Base-by-base conservation (phyloP, 164 flowering plant genomes). In the Aristolochia californica region DNA sequence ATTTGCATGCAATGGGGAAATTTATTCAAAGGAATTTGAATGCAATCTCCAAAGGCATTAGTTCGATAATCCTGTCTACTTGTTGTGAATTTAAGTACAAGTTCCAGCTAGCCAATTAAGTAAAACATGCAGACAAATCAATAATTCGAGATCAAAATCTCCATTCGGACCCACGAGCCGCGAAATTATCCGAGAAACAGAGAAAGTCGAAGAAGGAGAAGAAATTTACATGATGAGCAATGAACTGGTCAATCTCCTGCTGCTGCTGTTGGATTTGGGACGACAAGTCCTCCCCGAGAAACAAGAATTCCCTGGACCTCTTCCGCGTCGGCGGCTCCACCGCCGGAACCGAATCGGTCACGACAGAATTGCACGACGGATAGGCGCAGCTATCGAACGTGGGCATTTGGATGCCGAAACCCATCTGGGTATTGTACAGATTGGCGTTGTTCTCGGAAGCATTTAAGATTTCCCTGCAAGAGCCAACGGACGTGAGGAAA, bases 201-300 rank as follows among this genome's bases (percentile, higher is more conserved):
- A 9, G 27, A 56, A 28, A 1, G 21, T n/a, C n/a, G 15, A 20
- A 0, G 21, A 18, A 18, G 23, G 16, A 28, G 7, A 18, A 15
- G 23, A 24, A 21, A 59, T 72, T 58, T 81, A 88, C 96, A 57
- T 86, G 94, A 24, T 76, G 79, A 51, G 87, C 68, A 14, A 86
- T 66, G 64, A 83, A 62, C 9, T 69, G 77, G 51, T 86, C 87
- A 63, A 78, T 70, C 25, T 88, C 94, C 30, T 68, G 49, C 50
- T 86, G 95, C 59, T 83, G 87, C 21, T 77, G 82, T 43, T 77
- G 80, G 64, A 85, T 60, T 66, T 78, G 79, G 1, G 72, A 59
- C 1, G 85, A 75, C 18, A 83, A 15, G 60, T 83, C 93, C 25
- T 85, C 80, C 23, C 85, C 90, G 18, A 85, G 78, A 57, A 88